These are phyloP conservation scores for Paraphaeosphaeria sporulosa DNA, from an alignment of 2,329 filamentous ascomycete genomes.

Conservation along the genomic window DNA sequence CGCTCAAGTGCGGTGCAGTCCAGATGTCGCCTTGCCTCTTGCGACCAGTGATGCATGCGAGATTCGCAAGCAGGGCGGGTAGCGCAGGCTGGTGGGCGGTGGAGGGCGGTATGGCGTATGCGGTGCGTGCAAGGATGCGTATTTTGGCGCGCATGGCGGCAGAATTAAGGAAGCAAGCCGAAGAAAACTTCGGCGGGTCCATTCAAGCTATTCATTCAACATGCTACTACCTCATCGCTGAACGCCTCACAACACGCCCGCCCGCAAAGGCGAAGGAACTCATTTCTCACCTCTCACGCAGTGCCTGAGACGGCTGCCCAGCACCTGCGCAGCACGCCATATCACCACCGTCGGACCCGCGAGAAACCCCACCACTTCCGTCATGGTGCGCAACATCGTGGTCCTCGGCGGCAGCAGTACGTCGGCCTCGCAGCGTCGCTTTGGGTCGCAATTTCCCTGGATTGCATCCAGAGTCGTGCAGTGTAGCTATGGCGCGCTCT, in stretches of 20 bases:
- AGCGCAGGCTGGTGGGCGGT: constrained; percentile 11
- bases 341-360: constrained; percentile 11
- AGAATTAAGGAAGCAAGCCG: constrained; percentile 24
- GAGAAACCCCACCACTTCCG: constrained; percentile 23
- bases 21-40: background rate
- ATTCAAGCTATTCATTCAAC: constrained; percentile 34
- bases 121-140: constrained; percentile 31
- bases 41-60: constrained; percentile 3
- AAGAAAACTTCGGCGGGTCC: constrained; percentile 36
- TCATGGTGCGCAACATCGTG: constrained; percentile 94
- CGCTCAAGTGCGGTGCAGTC: constrained; percentile 14
- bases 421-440: constrained; percentile 15
- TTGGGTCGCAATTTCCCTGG: background rate
- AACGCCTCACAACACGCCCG: constrained; percentile 34
- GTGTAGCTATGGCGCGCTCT: background rate
- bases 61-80: constrained; percentile 10
- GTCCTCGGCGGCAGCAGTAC: constrained; percentile 86
- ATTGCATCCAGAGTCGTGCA: background rate
- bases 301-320: constrained; percentile 13
- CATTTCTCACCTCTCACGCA: constrained; percentile 4
- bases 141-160: constrained; percentile 30
- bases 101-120: constrained; percentile 27
- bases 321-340: constrained; percentile 6
- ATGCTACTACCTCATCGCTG: constrained; percentile 44
- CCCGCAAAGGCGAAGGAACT: constrained; percentile 23